Base-by-base conservation (phyloP, 768 basidiomycete species). In the Saitozyma podzolica region DNA sequence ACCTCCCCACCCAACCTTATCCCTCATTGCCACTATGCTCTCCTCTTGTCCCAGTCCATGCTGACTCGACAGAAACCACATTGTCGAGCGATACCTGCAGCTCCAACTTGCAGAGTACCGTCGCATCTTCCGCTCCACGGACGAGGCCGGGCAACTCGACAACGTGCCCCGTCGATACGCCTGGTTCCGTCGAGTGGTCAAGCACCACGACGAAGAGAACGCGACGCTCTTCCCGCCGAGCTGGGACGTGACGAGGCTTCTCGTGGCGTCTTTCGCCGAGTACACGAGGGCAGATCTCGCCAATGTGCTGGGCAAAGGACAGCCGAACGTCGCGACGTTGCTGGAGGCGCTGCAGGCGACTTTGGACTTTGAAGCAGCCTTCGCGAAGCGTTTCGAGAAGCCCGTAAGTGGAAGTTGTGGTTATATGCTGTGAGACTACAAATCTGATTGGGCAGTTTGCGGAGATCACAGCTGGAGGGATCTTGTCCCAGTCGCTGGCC, bases 51-150 rank as follows among this genome's bases (percentile, higher is more conserved):
- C 29, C 8, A n/a, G 9, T 17, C 48, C 13, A 9, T 16, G 52
- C 51, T 59, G 50, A 59, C 9, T 8, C 45, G 9, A 5, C 64
- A 83, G 82, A 43, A 78, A 80, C 42, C 87, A 89, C 59, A 84
- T 96, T 58, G 83, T 98, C 11, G 91, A 94, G 56, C 88, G 92
- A 56, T 96, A 96, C 72, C 87, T 91, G 19, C 86, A 89, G 9
- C 84, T 94, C 14, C 91, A 96, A 69, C 84, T 99, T 29, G 91
- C 92, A 75, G 96, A 98, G 76, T 99, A 98, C 76, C 88, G 93
- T 10, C 88, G 93, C 19, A 94, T 99, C 75, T 98, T 99, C 81
- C 87, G 90, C 54, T 86, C 90, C 8, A 88, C 87, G 6, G 93
- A 96, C 66, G 96, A 98, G 80, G 84, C 96, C 1, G 96, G 95